These are phyloP conservation scores for Pichiaceae sp. DNA, from an alignment of 1,139 yeast genomes.

Conservation along the genomic window DNA sequence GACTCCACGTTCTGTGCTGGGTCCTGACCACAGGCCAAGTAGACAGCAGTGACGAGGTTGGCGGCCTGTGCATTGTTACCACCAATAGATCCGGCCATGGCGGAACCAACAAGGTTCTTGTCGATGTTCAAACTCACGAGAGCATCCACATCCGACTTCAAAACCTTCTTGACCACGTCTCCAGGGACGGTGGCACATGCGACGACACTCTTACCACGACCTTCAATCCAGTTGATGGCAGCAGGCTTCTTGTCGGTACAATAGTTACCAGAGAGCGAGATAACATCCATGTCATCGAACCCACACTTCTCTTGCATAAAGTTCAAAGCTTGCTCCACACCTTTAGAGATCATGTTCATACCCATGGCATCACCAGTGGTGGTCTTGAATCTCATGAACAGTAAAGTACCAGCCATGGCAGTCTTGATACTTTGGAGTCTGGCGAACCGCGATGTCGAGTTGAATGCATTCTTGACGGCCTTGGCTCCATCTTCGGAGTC, in stretches of 20 bases:
- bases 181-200: constrained; percentile 94
- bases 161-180: constrained; percentile 67
- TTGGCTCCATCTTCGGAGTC: constrained; percentile 92
- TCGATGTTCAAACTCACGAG: constrained; percentile 81
- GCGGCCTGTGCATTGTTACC: constrained; percentile 99
- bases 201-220: constrained; percentile 96
- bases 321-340: constrained; percentile 81
- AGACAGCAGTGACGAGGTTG: constrained; percentile 88
- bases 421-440: constrained; percentile 85
- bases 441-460: constrained; percentile 96
- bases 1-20: constrained; percentile 98
- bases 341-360: constrained; percentile 99
- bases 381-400: constrained; percentile 87
- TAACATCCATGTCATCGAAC: constrained; percentile 86
- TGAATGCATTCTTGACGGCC: constrained; percentile 78
- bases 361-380: constrained; percentile 99
- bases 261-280: constrained; percentile 93
- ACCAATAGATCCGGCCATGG: constrained; percentile 97
- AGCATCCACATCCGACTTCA: constrained; percentile 89
- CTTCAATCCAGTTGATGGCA: constrained; percentile 98
- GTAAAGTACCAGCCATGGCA: constrained; percentile 88
- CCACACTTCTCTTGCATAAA: constrained; percentile 86
- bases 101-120: constrained; percentile 91
- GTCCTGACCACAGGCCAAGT: constrained; percentile 94
- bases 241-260: constrained; percentile 98